A percentile compares a stretch with the other conserved stretches of the same genome.
These are phyloP conservation scores for Chalciporus pseudorubinellus DNA, from an alignment of 768 basidiomycete genomes.

Conservation along the genomic window DNA sequence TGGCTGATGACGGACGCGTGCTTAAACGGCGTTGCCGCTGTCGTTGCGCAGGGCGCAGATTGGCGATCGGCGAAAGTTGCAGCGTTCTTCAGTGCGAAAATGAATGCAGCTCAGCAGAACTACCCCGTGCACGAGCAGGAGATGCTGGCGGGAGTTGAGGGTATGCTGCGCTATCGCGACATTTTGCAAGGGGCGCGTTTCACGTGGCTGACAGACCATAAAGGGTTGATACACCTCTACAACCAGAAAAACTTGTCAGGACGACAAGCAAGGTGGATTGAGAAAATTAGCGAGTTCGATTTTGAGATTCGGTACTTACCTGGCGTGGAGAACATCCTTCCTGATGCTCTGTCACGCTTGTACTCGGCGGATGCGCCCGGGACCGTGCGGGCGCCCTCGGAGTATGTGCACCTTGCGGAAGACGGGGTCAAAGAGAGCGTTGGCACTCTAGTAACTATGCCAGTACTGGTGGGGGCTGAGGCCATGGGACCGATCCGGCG, in stretches of 20 bases:
- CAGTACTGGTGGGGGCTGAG: background rate
- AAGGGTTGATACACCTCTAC: slow-evolving; percentile 26
- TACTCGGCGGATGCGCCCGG: slow-evolving; percentile 6
- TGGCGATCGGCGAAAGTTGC: background rate
- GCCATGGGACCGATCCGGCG: no score
- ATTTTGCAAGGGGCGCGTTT: slow-evolving; percentile 33
- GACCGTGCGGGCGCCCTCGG: background rate
- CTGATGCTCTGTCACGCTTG: slow-evolving; percentile 25
- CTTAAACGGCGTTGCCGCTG: background rate
- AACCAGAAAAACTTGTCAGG: slow-evolving; percentile 33
- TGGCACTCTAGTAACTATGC: background rate
- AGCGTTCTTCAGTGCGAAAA: slow-evolving; percentile 19
- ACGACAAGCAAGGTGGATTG: slow-evolving; percentile 38
- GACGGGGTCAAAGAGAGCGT: background rate
- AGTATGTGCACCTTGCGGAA: background rate
- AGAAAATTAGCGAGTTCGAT: slow-evolving; percentile 30
- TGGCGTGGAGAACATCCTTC: slow-evolving; percentile 23
- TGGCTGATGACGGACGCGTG: slow-evolving; percentile 2
- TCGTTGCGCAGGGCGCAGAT: background rate
- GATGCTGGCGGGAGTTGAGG: slow-evolving; percentile 33
- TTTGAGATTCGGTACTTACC: slow-evolving; percentile 31
- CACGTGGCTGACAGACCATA: slow-evolving; percentile 30
- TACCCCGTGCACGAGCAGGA: slow-evolving; percentile 36
- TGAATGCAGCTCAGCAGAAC: slow-evolving; percentile 38
- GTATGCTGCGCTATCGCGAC: slow-evolving; percentile 29